A percentile compares a stretch with the other conserved stretches of the same genome.
phyloP scores from a whole-genome alignment of 1,139 yeast genomes.

The Hemisphaericaspora xylofermentans region DNA sequence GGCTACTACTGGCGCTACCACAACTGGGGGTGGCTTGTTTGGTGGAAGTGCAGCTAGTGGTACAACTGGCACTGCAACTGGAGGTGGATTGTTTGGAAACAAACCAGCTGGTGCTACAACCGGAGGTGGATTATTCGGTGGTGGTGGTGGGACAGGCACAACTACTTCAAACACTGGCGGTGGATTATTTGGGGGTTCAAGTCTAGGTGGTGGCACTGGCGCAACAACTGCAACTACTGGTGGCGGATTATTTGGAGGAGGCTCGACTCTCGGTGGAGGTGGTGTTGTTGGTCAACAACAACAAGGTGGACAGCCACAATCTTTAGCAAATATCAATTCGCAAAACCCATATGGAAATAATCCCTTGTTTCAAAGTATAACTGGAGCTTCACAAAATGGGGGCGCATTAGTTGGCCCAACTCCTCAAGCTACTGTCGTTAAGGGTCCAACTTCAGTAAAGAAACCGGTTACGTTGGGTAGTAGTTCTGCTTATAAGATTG shows the following conservation, averaged over 20 bases:
- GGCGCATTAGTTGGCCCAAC: conserved; percentile 6
- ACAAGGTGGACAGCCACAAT: conserved; percentile 26
- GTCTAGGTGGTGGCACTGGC: conserved; percentile 11
- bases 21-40: conserved; percentile 31
- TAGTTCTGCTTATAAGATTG: conserved; percentile 53
- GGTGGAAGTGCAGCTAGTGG: conserved; percentile 21
- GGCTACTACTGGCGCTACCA: conserved; percentile 11
- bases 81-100: conserved; percentile 42
- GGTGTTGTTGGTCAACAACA: background rate
- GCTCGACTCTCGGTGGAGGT: background rate
- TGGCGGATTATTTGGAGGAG: conserved; percentile 4
- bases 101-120: conserved; percentile 7
- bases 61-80: conserved; percentile 8
- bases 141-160: conserved; percentile 11
- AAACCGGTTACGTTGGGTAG: conserved; percentile 59
- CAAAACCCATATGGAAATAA: conserved; percentile 75
- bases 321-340: conserved; percentile 46
- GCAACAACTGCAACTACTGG: conserved; percentile 13
- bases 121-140: conserved; percentile 39
- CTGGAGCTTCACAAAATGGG: conserved; percentile 17
- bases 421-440: conserved; percentile 56
- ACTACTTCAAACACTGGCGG: conserved; percentile 14
- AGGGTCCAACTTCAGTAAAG: conserved; percentile 38
- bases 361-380: conserved; percentile 56
- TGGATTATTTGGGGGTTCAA: conserved; percentile 11